A percentile compares a stretch with the other conserved stretches of the same genome.
phyloP scores from a whole-genome alignment of 1,139 yeast genomes.

The Magnusiomyces sp. region DNA sequence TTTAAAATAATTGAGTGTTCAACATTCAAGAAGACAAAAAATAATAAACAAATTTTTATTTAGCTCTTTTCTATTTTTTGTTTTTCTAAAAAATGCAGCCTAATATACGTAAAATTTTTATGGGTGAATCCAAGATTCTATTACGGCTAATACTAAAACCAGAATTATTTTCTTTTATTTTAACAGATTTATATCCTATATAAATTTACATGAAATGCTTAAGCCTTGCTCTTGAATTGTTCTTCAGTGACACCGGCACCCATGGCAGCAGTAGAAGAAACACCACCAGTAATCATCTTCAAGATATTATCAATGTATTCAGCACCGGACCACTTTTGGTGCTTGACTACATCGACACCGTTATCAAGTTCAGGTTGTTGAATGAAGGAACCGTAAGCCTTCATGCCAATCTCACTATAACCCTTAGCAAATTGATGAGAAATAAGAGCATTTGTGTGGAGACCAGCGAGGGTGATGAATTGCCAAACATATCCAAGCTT shows the following conservation, averaged over 20 bases:
- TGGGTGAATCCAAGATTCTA: background rate
- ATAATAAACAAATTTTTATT: background rate
- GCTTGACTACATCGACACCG: conserved; percentile 93
- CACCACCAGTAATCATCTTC: conserved; percentile 91
- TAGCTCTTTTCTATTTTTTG: background rate
- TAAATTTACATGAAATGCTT: conserved; percentile 2
- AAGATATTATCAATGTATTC: conserved; percentile 89
- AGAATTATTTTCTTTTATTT: background rate
- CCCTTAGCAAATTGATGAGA: conserved; percentile 77
- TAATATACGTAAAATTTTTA: background rate
- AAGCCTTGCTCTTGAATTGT: conserved; percentile 55
- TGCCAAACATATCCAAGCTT: conserved; percentile 96
- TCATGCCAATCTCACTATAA: conserved; percentile 82
- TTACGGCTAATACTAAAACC: background rate
- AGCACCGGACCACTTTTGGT: conserved; percentile 99
- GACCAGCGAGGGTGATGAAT: conserved; percentile 94
- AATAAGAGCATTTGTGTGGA: conserved; percentile 92
- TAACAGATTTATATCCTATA: background rate
- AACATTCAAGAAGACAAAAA: background rate
- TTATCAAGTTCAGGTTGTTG: conserved; percentile 84
- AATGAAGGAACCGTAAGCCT: conserved; percentile 81
- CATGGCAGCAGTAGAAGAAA: conserved; percentile 95
- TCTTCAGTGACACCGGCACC: conserved; percentile 98
- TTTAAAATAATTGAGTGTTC: background rate
- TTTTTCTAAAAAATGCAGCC: background rate